Evolutionary conservation across 2,329 filamentous ascomycete genomes (phyloP), one percentile per base, ranked within the genome.

Genomic region (Alternaria gaisen): DNA sequence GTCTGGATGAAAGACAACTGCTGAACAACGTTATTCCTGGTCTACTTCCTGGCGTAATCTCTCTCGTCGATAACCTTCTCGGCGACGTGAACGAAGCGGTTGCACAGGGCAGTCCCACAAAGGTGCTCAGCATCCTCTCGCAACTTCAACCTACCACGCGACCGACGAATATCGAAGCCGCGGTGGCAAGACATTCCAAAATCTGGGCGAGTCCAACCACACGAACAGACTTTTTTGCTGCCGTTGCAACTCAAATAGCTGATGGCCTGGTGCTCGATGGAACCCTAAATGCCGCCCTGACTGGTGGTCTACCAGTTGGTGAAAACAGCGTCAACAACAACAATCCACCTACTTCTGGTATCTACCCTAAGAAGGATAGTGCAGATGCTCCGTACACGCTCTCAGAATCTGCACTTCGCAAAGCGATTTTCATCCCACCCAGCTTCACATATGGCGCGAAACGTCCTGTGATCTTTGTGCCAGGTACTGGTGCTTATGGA

Each of bases 401-500:
- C 4, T 67, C 78, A 0, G 85, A 87, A 67, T 58, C 67, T 0
- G 67, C 74, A 10, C 79, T 88, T 16, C 82, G 84, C 26, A 71
- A 79, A n/a, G 85, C 82, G 3, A 85, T 88, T 53, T 81, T 82
- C 68, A 85, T 87, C 44, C 84, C 85, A 1, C 43, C 77, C 0
- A 73, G 69, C 14, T 87, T 87, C 75, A 64, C 69, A 1, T 66
- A 65, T 18, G 80, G 80, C 12, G 81, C 79, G 61, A 83, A 83
- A 12, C 67, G 76, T 14, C 84, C 84, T 0, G 79, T 87, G 18
- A 78, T 87, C 12, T 78, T 88, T 11, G 79, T 87, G 6, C 84
- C 84, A 3, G 85, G 85, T 2, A 87, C 86, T 0, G 84, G 82
- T 12, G 67, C 79, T 28, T 83, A 82, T 12, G 85, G 82, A 2